These are phyloP conservation scores for Colletotrichum spaethianum DNA, from an alignment of 2,329 filamentous ascomycete species.

Conservation along the genomic window DNA sequence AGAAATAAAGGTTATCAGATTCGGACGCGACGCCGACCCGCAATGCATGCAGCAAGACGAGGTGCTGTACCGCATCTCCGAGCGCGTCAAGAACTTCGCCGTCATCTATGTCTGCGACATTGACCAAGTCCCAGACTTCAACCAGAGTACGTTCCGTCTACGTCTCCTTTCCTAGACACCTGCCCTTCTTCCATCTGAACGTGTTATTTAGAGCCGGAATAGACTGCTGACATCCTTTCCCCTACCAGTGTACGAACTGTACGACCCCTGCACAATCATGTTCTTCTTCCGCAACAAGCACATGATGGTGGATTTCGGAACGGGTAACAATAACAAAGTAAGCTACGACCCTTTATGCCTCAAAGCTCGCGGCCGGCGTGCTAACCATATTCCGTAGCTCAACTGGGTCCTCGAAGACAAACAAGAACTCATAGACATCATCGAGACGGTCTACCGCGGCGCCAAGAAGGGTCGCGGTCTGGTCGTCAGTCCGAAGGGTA, in stretches of 20 bases:
- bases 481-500: constrained; percentile 91
- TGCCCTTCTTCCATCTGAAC: too few relatives aligned
- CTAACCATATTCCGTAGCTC: constrained; percentile 9
- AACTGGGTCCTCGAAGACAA: constrained; percentile 95
- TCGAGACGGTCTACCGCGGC: constrained; percentile 98
- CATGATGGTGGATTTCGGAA: constrained; percentile 98
- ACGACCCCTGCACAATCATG: constrained; percentile 95
- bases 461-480: constrained; percentile 98
- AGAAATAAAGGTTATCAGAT: constrained; percentile 10
- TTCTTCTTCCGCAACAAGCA: constrained; percentile 98
- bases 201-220: neutral
- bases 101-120: constrained; percentile 96
- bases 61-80: constrained; percentile 93
- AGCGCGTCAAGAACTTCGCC: constrained; percentile 93
- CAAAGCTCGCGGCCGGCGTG: too few relatives aligned
- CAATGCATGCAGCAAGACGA: constrained; percentile 87
- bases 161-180: neutral
- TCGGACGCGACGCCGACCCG: constrained; percentile 81
- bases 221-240: neutral
- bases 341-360: constrained; percentile 76
- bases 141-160: constrained; percentile 70
- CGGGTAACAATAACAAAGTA: constrained; percentile 98
- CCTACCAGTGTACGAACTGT: constrained; percentile 70
- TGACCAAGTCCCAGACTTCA: constrained; percentile 92
- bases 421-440: constrained; percentile 97